Conservation (phyloP, 306 rosid genomes). For the Abrus precatorius region DNA sequence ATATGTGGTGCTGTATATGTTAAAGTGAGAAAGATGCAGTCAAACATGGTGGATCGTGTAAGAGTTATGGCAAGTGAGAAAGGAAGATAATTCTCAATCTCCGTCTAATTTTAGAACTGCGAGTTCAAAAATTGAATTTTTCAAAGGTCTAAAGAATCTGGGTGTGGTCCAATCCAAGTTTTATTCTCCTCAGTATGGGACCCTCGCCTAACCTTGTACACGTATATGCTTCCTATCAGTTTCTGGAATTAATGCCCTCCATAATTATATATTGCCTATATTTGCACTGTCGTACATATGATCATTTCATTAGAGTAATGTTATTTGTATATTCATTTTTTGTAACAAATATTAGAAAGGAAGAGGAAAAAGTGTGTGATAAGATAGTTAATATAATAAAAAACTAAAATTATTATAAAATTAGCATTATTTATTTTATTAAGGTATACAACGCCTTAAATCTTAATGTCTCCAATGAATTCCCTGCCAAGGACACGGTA, state of each 20-base stretch:
- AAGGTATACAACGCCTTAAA: no score
- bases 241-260: no score
- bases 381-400: no score
- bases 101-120: slow-evolving; percentile 4
- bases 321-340: no score
- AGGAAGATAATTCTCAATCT: slow-evolving; percentile 8
- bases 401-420: no score
- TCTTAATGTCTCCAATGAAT: no score
- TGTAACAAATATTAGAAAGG: no score
- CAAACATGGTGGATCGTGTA: slow-evolving; percentile 41
- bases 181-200: slow-evolving; percentile 29
- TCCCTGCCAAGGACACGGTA: no score
- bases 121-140: neutral
- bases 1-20: slow-evolving; percentile 19
- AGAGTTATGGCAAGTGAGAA: slow-evolving; percentile 12
- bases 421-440: no score
- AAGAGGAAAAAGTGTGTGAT: no score
- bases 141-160: slow-evolving; percentile 15
- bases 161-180: slow-evolving; percentile 39
- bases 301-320: neutral
- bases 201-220: slow-evolving; percentile 35
- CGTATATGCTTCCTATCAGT: neutral
- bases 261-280: no score
- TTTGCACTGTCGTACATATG: neutral
- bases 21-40: slow-evolving; percentile 32